Evolutionary conservation across 2,329 filamentous ascomycete genomes (phyloP).

Genomic region (Mariannaea sp.): DNA sequence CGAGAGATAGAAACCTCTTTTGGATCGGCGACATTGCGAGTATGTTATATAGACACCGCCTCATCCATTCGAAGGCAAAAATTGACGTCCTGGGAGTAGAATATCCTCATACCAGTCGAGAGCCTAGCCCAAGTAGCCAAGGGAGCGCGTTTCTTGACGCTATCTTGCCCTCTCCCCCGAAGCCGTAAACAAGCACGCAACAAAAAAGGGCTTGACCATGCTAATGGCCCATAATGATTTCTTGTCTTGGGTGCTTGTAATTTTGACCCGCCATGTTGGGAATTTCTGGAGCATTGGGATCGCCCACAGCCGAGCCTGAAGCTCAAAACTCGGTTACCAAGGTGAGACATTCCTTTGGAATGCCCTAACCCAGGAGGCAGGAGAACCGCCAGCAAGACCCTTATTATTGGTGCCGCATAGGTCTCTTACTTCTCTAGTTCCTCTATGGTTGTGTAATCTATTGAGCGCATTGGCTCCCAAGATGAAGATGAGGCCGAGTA

Average conservation of each 20-base stretch:
- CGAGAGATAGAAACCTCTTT: background rate
- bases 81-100: background rate
- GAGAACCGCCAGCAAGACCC: too few relatives aligned
- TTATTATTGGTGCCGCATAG: too few relatives aligned
- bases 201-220: too few relatives aligned
- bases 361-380: background rate
- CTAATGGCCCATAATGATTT: too few relatives aligned
- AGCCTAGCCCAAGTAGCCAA: background rate
- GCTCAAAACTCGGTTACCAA: background rate
- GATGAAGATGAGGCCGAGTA: too few relatives aligned
- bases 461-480: too few relatives aligned
- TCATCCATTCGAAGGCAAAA: background rate
- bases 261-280: background rate
- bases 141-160: background rate
- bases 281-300: background rate
- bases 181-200: background rate
- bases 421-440: too few relatives aligned
- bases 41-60: background rate
- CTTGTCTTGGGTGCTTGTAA: constrained; percentile 1
- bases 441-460: too few relatives aligned
- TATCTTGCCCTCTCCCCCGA: too few relatives aligned
- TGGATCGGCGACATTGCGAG: background rate
- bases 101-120: background rate
- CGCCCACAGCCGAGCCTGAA: background rate
- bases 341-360: background rate